A percentile compares a stretch with the other conserved stretches of the same genome.
These are phyloP conservation scores for Neurospora tetraspora DNA, from an alignment of 495 filamentous ascomycete species.

Conservation along the genomic window DNA sequence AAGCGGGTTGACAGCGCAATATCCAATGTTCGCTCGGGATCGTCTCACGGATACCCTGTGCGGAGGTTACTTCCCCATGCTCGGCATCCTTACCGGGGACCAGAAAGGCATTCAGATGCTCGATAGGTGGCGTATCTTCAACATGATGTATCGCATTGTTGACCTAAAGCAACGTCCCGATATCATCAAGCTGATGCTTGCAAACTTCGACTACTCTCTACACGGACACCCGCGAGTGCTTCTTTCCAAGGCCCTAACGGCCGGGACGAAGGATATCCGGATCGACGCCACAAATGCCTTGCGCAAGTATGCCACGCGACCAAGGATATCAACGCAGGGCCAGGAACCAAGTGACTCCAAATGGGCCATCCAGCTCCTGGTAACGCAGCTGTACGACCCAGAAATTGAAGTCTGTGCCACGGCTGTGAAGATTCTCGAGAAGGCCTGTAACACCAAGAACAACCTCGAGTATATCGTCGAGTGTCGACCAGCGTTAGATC, in stretches of 20 bases:
- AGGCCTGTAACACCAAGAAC: conserved; percentile 84
- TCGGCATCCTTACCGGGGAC: conserved; percentile 77
- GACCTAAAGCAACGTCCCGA: conserved; percentile 85
- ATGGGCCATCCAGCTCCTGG: conserved; percentile 91
- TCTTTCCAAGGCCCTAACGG: conserved; percentile 83
- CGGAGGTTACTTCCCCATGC: conserved; percentile 86
- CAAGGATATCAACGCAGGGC: conserved; percentile 24
- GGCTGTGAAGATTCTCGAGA: conserved; percentile 92
- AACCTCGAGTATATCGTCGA: conserved; percentile 92
- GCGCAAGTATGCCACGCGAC: conserved; percentile 64
- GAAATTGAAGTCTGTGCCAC: conserved; percentile 93
- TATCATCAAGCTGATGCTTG: conserved; percentile 73
- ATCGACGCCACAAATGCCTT: conserved; percentile 78
- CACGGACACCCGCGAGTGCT: conserved; percentile 83
- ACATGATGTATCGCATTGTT: conserved; percentile 98
- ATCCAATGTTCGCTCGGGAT: conserved; percentile 77
- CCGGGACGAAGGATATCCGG: conserved; percentile 81
- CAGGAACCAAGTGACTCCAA: conserved; percentile 48
- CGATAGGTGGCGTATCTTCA: conserved; percentile 92
- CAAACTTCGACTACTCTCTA: conserved; percentile 83
- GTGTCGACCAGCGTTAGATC: conserved; percentile 90
- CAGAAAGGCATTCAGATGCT: conserved; percentile 77
- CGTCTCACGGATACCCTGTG: conserved; percentile 76
- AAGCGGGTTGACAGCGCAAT: conserved; percentile 79
- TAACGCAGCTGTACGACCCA: conserved; percentile 96